These are phyloP conservation scores for Hypomontagnella submonticulosa DNA, from an alignment of 495 filamentous ascomycete species.

Conservation along the genomic window DNA sequence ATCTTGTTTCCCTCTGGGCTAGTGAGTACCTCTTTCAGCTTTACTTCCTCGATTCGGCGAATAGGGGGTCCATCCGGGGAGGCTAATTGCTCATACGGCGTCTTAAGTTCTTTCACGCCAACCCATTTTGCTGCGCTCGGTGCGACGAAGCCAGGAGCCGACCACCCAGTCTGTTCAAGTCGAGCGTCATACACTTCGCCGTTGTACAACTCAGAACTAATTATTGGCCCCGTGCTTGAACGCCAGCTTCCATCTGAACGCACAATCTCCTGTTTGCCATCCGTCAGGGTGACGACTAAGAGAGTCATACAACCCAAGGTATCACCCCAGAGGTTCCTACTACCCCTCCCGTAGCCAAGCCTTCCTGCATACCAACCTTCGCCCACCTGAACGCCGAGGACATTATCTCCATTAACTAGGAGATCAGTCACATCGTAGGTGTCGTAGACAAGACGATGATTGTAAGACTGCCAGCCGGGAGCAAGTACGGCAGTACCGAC, in stretches of 20 bases:
- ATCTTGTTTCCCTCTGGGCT: conserved; percentile 59
- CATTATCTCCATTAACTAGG: conserved; percentile 53
- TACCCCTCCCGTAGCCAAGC: conserved; percentile 54
- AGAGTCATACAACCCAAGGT: conserved; percentile 58
- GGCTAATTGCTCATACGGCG: conserved; percentile 44
- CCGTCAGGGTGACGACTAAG: conserved; percentile 47
- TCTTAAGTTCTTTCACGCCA: conserved; percentile 42
- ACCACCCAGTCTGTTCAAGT: conserved; percentile 43
- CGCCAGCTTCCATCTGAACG: conserved; percentile 59
- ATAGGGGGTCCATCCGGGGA: conserved; percentile 57
- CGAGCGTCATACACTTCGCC: conserved; percentile 62
- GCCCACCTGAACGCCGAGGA: conserved; percentile 60
- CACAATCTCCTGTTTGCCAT: conserved; percentile 43
- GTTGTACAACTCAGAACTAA: conserved; percentile 64
- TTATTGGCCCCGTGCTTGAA: conserved; percentile 52
- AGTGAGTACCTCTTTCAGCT: conserved; percentile 52
- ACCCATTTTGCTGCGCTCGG: conserved; percentile 41
- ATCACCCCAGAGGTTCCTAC: conserved; percentile 59
- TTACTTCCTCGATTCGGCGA: conserved; percentile 48
- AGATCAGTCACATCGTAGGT: conserved; percentile 61
- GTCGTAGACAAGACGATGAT: conserved; percentile 62
- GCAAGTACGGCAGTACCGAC: conserved; percentile 58
- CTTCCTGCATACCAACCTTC: conserved; percentile 67
- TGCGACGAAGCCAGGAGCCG: conserved; percentile 30
- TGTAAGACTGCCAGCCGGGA: conserved; percentile 67